Percentiles rank a stretch among this genome's conserved stretches.
phyloP scores from a whole-genome alignment of 495 filamentous ascomycete species.

The Lasiosphaeria hispida region DNA sequence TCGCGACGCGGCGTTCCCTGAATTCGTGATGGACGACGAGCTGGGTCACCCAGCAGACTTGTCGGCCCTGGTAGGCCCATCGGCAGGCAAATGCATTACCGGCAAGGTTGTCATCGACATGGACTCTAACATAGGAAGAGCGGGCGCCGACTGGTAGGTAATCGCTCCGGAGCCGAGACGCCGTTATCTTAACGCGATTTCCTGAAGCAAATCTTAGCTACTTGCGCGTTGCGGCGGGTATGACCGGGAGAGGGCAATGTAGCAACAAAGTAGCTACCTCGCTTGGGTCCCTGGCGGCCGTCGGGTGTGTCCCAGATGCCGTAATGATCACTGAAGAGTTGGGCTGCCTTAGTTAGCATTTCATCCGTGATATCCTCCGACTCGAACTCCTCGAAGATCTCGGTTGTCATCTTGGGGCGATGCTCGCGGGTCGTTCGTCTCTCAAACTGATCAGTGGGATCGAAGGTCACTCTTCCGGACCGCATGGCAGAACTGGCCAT shows the following conservation, averaged over 20 bases:
- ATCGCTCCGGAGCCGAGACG: not conserved
- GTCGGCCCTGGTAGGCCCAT: conserved; percentile 3
- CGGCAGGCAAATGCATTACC: too few relatives aligned
- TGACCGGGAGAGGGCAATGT: not conserved
- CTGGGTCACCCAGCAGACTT: conserved; percentile 5
- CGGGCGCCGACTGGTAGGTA: not conserved
- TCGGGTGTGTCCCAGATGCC: too few relatives aligned
- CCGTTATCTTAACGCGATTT: not conserved
- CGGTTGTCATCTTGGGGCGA: not conserved
- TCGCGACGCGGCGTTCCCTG: conserved; percentile 2
- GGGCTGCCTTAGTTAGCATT: not conserved
- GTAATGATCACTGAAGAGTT: not conserved
- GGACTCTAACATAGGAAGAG: not conserved
- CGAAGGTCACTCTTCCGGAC: not conserved
- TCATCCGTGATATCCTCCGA: not conserved
- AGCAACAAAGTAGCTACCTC: not conserved
- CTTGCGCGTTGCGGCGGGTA: not conserved
- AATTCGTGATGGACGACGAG: not conserved
- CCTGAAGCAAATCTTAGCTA: not conserved
- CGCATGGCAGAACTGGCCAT: not conserved
- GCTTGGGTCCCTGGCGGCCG: not conserved
- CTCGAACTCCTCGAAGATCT: not conserved
- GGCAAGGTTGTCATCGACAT: not conserved
- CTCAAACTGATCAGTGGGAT: not conserved
- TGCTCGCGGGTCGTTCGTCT: not conserved